Conservation (phyloP, 2,329 filamentous ascomycete genomes). For the Penicillium capsulatum region DNA sequence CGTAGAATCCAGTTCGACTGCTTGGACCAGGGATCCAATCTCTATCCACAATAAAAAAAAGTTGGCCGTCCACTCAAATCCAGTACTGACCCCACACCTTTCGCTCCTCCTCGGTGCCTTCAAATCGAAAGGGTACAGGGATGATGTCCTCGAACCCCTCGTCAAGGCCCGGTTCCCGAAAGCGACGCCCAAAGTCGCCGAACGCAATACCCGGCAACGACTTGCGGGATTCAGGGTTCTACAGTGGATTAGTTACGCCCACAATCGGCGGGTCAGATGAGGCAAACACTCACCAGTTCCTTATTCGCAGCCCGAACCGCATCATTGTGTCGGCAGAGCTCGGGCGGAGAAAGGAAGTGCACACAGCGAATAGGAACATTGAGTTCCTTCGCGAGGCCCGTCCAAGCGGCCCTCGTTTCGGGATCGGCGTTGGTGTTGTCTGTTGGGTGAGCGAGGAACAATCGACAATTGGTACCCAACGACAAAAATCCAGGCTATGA, state of each 20-base stretch:
- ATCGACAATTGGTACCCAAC: constrained; percentile 10
- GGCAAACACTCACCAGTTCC: constrained; percentile 30
- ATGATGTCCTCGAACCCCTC: constrained; percentile 84
- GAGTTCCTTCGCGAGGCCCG: constrained; percentile 65
- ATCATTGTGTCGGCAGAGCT: constrained; percentile 80
- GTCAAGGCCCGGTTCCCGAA: constrained; percentile 63
- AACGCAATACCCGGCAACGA: constrained; percentile 78
- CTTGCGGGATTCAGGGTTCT: constrained; percentile 74
- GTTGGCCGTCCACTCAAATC: too few species aligned
- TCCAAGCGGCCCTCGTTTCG: constrained; percentile 74
- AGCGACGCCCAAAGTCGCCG: constrained; percentile 66
- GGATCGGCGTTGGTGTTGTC: constrained; percentile 94
- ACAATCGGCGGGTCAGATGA: background rate
- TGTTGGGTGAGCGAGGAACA: constrained; percentile 33
- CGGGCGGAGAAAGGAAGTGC: constrained; percentile 69
- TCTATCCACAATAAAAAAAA: too few species aligned
- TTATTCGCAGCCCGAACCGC: constrained; percentile 66
- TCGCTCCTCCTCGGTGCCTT: constrained; percentile 64
- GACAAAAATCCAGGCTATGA: constrained; percentile 12
- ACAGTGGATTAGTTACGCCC: too few species aligned
- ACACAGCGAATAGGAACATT: constrained; percentile 77
- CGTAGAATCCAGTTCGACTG: too few species aligned
- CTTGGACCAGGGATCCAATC: too few species aligned
- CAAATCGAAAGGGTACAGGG: constrained; percentile 70
- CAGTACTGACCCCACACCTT: constrained; percentile 73